These are phyloP conservation scores for Aquilaria agallochum DNA, from an alignment of 441 rosid genomes.

Conservation along the genomic window DNA sequence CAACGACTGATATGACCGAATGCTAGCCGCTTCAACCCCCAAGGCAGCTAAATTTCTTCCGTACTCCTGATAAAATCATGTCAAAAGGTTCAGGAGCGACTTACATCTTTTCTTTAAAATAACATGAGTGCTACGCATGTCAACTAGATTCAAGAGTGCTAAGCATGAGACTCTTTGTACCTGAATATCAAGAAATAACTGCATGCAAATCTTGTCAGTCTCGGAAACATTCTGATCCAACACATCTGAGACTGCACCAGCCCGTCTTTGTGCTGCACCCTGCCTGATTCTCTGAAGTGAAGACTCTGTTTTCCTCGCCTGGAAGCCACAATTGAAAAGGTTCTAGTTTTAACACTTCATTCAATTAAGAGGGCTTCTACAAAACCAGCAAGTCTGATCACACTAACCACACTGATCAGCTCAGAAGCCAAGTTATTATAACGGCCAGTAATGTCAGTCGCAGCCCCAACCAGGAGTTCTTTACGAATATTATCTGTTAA, in stretches of 20 bases:
- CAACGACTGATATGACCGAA: constrained; percentile 59
- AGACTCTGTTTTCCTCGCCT: constrained; percentile 90
- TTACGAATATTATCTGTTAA: constrained; percentile 58
- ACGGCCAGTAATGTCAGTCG: constrained; percentile 67
- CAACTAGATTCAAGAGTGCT: no score
- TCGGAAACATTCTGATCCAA: constrained; percentile 78
- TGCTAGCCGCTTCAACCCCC: constrained; percentile 67
- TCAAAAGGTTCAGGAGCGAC: no score
- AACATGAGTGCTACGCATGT: no score
- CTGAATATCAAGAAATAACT: constrained; percentile 95
- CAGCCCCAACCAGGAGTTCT: constrained; percentile 46
- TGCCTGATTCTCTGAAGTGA: constrained; percentile 88
- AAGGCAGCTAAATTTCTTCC: constrained; percentile 69
- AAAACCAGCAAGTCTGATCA: constrained; percentile 1
- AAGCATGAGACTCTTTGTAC: constrained; percentile 25
- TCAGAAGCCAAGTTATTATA: constrained; percentile 84
- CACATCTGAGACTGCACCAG: constrained; percentile 86
- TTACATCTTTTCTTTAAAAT: no score
- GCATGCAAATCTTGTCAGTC: constrained; percentile 94
- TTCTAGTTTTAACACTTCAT: constrained; percentile 13
- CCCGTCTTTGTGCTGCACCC: constrained; percentile 91
- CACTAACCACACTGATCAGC: constrained; percentile 80
- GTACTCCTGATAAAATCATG: constrained; percentile 55
- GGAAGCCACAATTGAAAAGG: constrained; percentile 14
- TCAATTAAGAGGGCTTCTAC: neutral